Base-by-base conservation (phyloP, 768 basidiomycete genomes). In the Xanthoconium purpureum region DNA sequence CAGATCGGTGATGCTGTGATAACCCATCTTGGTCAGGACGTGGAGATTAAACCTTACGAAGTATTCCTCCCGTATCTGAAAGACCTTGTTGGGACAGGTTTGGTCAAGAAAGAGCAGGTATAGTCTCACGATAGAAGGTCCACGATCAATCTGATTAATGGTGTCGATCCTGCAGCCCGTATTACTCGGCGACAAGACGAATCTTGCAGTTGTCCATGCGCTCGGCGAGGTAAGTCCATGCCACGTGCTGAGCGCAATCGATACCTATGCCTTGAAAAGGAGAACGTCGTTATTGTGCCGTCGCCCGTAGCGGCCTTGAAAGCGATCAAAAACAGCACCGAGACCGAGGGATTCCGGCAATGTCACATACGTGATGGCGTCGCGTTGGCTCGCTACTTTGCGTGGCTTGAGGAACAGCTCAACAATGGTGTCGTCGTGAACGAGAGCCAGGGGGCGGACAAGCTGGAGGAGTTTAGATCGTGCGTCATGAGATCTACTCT, bases 351-450 rank as follows among this genome's bases (percentile, higher is more conserved):
- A 0, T 98, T 98, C 79, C 80, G 94, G 15, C 84, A 88, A 65
- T 82, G 80, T 50, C 93, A 99, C 66, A 84, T 96, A 33, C 82
- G 95, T 11, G 96, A 98, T 70, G 94, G 96, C 1, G 85, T 80
- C 1, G 95, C 95, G 1, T 77, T 98, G 46, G 84, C 82, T 9
- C 81, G 87, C 14, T 99, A 98, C 73, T 98, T 98, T 63, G 80
- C 93, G 0, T 99, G 96, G 97, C 78, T 99, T 1, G 94, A 98
- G 71, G 89, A 94, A 58, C 81, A 87, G 60, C 75, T 98, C 17
- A 70, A 79, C 4, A 74, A 78, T 8, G 90, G 85, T 0, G 76
- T 74, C 17, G 78, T 76, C 55, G 57, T 95, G 56, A 86, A 80
- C 40, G 96, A 99, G 70, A 85, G 85, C 59, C 80, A 93, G 57